Base-by-base conservation (phyloP, 1,284 basidiomycete genomes). In the Neotropicomus parvogracilis region DNA sequence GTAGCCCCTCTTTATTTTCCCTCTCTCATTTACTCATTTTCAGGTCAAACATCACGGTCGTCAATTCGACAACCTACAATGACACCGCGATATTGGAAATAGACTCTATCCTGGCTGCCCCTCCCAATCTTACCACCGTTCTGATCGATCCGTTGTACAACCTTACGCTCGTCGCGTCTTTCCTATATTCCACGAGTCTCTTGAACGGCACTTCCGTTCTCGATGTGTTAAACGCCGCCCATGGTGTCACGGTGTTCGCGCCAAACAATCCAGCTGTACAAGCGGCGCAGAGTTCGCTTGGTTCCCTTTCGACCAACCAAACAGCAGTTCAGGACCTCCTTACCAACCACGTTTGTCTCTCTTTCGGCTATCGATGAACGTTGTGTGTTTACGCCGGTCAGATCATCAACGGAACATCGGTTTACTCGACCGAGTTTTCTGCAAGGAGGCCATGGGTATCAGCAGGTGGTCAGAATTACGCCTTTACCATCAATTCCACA, bases 181-280 rank as follows among this genome's bases (percentile, higher is more conserved):
- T 66, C 2, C 54, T 60, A 7, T 48, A 57, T 29, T 56, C 64
- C 13, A 56, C 57, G 8, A 19, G 24, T 17, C 2, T 58, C 19
- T 46, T 46, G 40, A 67, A 65, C 37, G 62, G 59, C 8, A 51
- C 66, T 8, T 68, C 71, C 11, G 56, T 79, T n/a, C 65, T 75
- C 21, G 57, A 70, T 19, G 57, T 69, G 27, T 52, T 82, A 16
- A 66, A 69, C 54, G 52, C 55, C 1, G 59, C 71, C 4, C 64
- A 58, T n/a, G 88, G 86, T 4, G 75, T 85, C 52, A 91, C 88
- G 1, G 59, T 89, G 40, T 90, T 91, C 62, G 79, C 81, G 1
- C 88, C 87, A 2, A 74, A 70, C 50, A 72, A 83, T 55, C 65
- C 65, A 3, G 83, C 80, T 3, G 55, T 88, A 36, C 50, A 58